Evolutionary conservation across 2,329 filamentous ascomycete genomes (phyloP), one percentile per base, ranked within the genome.

Genomic region (Colletotrichum cereale): DNA sequence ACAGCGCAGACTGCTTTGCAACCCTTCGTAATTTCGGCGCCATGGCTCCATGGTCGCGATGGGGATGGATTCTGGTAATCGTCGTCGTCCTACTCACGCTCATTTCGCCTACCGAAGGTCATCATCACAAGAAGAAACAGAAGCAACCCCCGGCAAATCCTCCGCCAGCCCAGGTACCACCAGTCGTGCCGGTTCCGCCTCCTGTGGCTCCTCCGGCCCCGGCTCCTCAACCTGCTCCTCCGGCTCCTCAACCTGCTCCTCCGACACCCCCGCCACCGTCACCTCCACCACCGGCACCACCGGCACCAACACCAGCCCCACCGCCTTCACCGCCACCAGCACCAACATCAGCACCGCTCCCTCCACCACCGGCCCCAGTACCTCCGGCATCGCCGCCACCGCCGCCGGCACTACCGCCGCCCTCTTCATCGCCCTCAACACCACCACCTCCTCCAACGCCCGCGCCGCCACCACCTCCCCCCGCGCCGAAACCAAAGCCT

Each of bases 1-100:
- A 11, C 18, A 16, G 44, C 47, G 24, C 12, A 8, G 2, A 3
- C 36, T 26, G 14, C 3, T 6, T 24, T 36, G 24, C 34, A 8
- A 31, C 24, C 21, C n/a, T 11, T 42, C 14, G 26, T 40, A 24
- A 21, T 1, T 18, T 24, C 40, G 31, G 65, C 65, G 53, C 24
- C 29, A 72, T 72, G 69, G 58, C 65, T 60, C 21, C 16, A 21
- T 40, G 26, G n/a, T 12, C 26, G 44, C 68, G 64, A 44, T 53
- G 65, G 52, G 55, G 36, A 21, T 58, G 65, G 58, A 21, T 64
- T 24, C 40, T 47, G 12, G 38, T 38, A 16, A 21, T 60, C 8
- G n/a, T 56, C 14, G 21, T 24, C 24, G 24, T 63, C 7, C 38
- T 72, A 14, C 5, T 69, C 21, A 42, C 65, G 6, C 69, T 63